phyloP scores from a whole-genome alignment of 306 rosid genomes.

The Medicago truncatula region MtrunA17r5.0-ANR NC_053043.1:251001-251500 shows the following conservation, averaged over 20 bases:
- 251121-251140: slow-evolving; percentile 19
- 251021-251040: slow-evolving; percentile 85
- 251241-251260: slow-evolving; percentile 2
- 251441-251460: slow-evolving; percentile 16
- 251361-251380: too few species aligned
- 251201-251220: slow-evolving; percentile 2
- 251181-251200: slow-evolving; percentile 19
- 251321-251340: slow-evolving; percentile 27
- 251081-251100: slow-evolving; percentile 14
- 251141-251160: neutral
- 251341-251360: too few species aligned
- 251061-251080: slow-evolving; percentile 4
- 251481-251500: slow-evolving; percentile 1
- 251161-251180: neutral
- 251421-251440: slow-evolving; percentile 6
- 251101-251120: neutral
- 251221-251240: neutral
- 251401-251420: slow-evolving; percentile 13
- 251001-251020: slow-evolving; percentile 90
- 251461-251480: slow-evolving; percentile 20
- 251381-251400: neutral
- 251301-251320: slow-evolving; percentile 20
- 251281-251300: slow-evolving; percentile 12
- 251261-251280: slow-evolving; percentile 21
- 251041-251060: slow-evolving; percentile 29